Percentiles rank a stretch among this genome's conserved stretches.
Evolutionary conservation across 129 eudicot species (phyloP).

Genomic region (Flaveria robusta): DNA sequence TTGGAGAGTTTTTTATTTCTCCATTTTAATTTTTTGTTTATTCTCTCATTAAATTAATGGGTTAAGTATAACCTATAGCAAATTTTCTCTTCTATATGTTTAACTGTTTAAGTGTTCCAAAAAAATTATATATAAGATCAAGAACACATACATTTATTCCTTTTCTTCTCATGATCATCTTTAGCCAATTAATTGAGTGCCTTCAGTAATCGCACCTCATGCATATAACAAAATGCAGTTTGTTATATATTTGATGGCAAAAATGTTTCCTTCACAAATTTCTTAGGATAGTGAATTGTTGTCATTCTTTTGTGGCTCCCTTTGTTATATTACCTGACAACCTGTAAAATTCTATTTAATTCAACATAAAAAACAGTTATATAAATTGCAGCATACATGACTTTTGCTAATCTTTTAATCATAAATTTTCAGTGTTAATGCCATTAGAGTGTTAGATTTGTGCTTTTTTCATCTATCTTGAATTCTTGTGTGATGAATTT

Average conservation of each 20-base stretch:
- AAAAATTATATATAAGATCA: not conserved
- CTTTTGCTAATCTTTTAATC: constrained; percentile 1
- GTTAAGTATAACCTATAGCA: not conserved
- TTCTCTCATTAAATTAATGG: not conserved
- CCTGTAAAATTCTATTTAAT: constrained; percentile 1
- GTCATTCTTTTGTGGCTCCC: not conserved
- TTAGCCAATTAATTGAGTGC: not conserved
- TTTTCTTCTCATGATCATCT: not conserved
- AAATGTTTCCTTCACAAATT: not conserved
- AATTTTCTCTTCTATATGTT: not conserved
- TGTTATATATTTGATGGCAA: not conserved
- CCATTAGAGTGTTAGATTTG: too few species aligned
- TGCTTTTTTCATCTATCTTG: too few species aligned
- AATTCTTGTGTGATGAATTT: too few species aligned
- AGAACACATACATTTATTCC: not conserved
- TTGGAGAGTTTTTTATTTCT: not conserved
- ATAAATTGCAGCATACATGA: not conserved
- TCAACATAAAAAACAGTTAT: not conserved
- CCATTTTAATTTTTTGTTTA: not conserved
- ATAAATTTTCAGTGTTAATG: not conserved
- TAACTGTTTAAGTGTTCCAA: not conserved
- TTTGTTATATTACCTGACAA: constrained; percentile 1
- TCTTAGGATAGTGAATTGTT: not conserved
- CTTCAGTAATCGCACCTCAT: not conserved
- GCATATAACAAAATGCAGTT: not conserved